Base-by-base conservation (phyloP, 495 filamentous ascomycete genomes). In the Neohortaea acidophila region DNA sequence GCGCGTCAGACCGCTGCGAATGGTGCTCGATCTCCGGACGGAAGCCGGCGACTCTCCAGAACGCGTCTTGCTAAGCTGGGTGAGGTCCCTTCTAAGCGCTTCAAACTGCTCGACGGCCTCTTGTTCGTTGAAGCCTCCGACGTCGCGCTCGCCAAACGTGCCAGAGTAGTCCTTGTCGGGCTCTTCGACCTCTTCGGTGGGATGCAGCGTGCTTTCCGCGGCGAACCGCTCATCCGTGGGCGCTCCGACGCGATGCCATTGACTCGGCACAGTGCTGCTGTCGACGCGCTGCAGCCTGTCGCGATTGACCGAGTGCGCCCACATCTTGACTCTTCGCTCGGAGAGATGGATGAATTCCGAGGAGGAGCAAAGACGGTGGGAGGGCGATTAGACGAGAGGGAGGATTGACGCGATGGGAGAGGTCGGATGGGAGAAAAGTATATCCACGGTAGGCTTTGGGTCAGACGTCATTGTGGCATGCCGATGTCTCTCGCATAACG, bases 141-240 rank as follows among this genome's bases (percentile, higher is more conserved):
- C 62, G 51, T 81, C 72, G 18, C 71, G 61, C 52, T 89, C 82
- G 18, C 82, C 82, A 82, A 82, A 89, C 14, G 72, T 77, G 29
- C 78, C 78, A 20, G 73, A 66, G 8, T 14, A 18, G 1, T 2
- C 25, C 3, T 20, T 12, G 6, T 14, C 28, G 8, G 40, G 30
- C 2, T 25, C 36, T 22, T 45, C 47, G 17, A 37, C 34, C 10
- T 36, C 42, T 21, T 50, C 42, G 1, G 42, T 45, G 1, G 42
- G 26, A 27, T 41, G 42, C 2, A 33, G 38, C 4, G 12, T 18
- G 24, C 42, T 37, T 2, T 33, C 15, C 2, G 42, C 21, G 10
- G 35, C 37, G n/a, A n/a, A n/a, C n/a, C n/a, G n/a, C 9, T 23
- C 32, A 36, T 42, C 47, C 2, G 36, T 20, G 12, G 37, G 27